Evolutionary conservation across 305 asterid genomes (phyloP).

Genomic region (Fraxinus platypoda): DNA sequence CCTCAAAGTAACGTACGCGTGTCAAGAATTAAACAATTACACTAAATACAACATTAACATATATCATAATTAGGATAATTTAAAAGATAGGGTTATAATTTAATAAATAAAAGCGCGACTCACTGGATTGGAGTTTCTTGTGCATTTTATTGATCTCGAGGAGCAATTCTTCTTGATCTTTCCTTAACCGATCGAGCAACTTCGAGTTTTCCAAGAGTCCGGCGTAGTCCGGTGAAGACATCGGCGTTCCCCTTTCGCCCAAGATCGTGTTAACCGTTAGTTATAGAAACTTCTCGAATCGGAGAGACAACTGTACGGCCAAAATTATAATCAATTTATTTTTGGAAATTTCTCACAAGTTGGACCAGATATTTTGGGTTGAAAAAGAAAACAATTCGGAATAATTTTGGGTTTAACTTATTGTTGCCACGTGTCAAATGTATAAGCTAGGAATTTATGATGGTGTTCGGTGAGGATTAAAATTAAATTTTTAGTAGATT

Average conservation of each 20-base stretch:
- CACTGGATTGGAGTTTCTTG: slow-evolving; percentile 75
- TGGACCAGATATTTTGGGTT: neutral
- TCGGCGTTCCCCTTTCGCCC: slow-evolving; percentile 21
- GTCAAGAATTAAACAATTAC: neutral
- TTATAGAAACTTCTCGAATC: neutral
- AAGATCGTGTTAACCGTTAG: slow-evolving; percentile 23
- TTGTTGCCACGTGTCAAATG: neutral
- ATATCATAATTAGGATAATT: neutral
- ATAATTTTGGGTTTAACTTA: neutral
- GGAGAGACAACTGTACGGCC: neutral
- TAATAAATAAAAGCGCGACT: slow-evolving; percentile 21
- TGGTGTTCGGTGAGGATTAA: no score
- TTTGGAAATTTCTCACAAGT: neutral
- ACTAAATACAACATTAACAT: neutral
- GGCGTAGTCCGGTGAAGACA: slow-evolving; percentile 74
- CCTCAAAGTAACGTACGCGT: neutral
- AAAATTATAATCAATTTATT: neutral
- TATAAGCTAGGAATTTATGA: neutral
- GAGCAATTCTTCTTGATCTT: slow-evolving; percentile 69
- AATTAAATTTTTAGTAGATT: no score
- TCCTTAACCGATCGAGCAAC: slow-evolving; percentile 94
- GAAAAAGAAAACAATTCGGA: neutral
- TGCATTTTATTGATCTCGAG: slow-evolving; percentile 88
- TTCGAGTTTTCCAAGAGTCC: slow-evolving; percentile 70
- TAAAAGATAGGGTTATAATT: neutral